phyloP scores from a whole-genome alignment of 176 grass and related monocot species.

The Avena sativa region DNA sequence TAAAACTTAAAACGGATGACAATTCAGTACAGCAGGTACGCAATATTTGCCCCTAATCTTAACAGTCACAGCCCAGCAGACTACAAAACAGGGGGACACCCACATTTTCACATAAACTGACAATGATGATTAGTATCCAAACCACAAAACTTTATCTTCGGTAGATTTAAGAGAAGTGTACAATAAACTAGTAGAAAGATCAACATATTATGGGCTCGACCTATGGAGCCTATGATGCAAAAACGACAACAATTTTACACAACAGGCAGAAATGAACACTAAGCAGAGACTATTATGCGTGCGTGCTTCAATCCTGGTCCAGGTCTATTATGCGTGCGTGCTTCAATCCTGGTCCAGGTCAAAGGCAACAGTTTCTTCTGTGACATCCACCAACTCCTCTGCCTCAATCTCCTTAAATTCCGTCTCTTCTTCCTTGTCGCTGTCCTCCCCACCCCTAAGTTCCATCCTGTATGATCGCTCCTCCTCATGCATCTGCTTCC shows the following conservation, averaged over 20 bases:
- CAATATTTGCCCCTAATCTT: neutral
- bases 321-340: slow-evolving; percentile 40
- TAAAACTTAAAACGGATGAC: neutral
- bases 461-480: slow-evolving; percentile 58
- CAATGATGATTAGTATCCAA: slow-evolving; percentile 32
- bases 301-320: slow-evolving; percentile 57
- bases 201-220: slow-evolving; percentile 34
- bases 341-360: slow-evolving; percentile 69
- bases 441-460: slow-evolving; percentile 72
- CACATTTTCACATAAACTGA: neutral
- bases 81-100: neutral
- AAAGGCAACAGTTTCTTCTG: slow-evolving; percentile 63
- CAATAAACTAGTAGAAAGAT: slow-evolving; percentile 24
- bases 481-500: slow-evolving; percentile 79
- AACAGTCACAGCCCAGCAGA: neutral
- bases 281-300: slow-evolving; percentile 17
- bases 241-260: neutral
- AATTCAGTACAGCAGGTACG: neutral
- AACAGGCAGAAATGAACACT: neutral
- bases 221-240: slow-evolving; percentile 33
- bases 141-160: slow-evolving; percentile 40
- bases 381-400: slow-evolving; percentile 68
- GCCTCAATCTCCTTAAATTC: slow-evolving; percentile 94
- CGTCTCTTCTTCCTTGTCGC: slow-evolving; percentile 79
- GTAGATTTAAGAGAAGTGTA: slow-evolving; percentile 21